Conservation (phyloP, 1,139 yeast genomes). For the Debaryomyces singareniensis region DNA sequence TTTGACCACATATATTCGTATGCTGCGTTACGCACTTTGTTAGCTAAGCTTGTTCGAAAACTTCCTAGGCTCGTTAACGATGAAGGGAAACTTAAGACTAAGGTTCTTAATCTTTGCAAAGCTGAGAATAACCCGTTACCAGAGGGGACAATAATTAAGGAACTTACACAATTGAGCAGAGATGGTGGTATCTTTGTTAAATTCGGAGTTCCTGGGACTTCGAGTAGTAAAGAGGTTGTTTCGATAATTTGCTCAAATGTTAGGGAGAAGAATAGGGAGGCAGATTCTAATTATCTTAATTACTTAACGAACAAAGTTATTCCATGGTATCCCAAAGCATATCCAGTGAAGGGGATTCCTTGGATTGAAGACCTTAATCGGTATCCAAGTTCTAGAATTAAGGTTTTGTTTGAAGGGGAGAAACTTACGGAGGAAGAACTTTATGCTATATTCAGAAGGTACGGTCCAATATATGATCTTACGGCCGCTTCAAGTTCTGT, state of each 20-base stretch:
- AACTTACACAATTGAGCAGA: constrained; percentile 60
- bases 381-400: constrained; percentile 57
- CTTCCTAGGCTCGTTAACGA: not conserved
- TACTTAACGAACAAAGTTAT: constrained; percentile 11
- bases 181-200: constrained; percentile 95
- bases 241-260: constrained; percentile 46
- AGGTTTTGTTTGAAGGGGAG: constrained; percentile 67
- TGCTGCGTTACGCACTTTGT: constrained; percentile 2
- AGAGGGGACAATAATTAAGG: constrained; percentile 20
- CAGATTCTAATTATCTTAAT: constrained; percentile 24
- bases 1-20: constrained; percentile 31
- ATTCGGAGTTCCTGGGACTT: constrained; percentile 51
- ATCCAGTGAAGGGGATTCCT: constrained; percentile 83
- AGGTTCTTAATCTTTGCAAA: constrained; percentile 16
- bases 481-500: constrained; percentile 34
- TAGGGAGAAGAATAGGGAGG: constrained; percentile 18
- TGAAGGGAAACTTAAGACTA: constrained; percentile 10
- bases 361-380: constrained; percentile 93
- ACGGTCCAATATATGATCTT: constrained; percentile 78
- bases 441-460: constrained; percentile 76
- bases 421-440: constrained; percentile 77
- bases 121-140: constrained; percentile 25
- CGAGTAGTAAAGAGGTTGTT: constrained; percentile 45
- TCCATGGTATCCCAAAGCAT: constrained; percentile 38
- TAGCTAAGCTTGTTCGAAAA: not conserved